A percentile compares a stretch with the other conserved stretches of the same genome.
phyloP scores from a whole-genome alignment of 192 early-diverging fungal species.

The Backusella westeae region DNA sequence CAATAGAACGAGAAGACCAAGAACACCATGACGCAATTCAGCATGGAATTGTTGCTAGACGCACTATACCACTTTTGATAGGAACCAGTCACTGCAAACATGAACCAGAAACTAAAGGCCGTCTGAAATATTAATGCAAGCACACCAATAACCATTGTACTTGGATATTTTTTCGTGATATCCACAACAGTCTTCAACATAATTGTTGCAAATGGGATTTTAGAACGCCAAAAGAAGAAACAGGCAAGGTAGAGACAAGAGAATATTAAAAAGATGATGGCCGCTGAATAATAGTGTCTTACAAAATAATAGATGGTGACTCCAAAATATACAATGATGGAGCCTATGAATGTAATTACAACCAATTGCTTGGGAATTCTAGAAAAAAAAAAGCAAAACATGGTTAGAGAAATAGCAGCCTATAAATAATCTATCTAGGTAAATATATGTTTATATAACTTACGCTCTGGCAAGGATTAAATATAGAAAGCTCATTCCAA shows the following conservation, averaged over 20 bases:
- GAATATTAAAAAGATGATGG: conserved; percentile 46
- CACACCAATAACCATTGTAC: conserved; percentile 78
- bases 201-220: conserved; percentile 53
- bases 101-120: conserved; percentile 67
- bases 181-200: conserved; percentile 79
- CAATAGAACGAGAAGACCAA: conserved; percentile 72
- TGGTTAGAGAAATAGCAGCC: background rate
- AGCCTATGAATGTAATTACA: conserved; percentile 40
- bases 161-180: conserved; percentile 76
- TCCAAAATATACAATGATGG: conserved; percentile 45
- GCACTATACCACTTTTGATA: conserved; percentile 58
- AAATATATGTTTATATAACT: background rate
- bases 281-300: conserved; percentile 41
- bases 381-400: background rate
- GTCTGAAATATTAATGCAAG: conserved; percentile 67
- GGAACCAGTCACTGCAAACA: conserved; percentile 66
- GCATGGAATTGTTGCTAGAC: conserved; percentile 52
- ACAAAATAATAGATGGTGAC: conserved; percentile 48
- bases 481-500: conserved; percentile 42
- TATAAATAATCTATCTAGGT: background rate
- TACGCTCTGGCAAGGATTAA: conserved; percentile 41
- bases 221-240: conserved; percentile 46
- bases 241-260: conserved; percentile 34
- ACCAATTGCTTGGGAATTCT: conserved; percentile 38
- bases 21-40: conserved; percentile 60